Conservation (phyloP, 768 basidiomycete species). For the Pleurotus salmoneostramineus region DNA sequence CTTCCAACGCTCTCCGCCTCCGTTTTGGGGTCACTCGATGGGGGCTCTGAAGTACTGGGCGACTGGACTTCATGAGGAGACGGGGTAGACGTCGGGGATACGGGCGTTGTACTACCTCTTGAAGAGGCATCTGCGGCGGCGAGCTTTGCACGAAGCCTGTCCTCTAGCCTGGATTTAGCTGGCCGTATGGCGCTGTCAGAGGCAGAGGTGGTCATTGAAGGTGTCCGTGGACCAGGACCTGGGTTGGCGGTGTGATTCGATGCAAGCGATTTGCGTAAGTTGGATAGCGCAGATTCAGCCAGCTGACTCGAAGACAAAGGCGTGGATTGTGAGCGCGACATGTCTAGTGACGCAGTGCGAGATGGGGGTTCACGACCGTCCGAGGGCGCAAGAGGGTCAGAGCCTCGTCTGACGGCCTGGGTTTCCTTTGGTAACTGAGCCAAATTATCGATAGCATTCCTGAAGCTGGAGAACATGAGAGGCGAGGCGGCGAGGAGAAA, state of each 20-base stretch:
- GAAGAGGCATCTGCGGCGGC: conserved; percentile 50
- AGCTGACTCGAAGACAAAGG: conserved; percentile 47
- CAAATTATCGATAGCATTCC: conserved; percentile 68
- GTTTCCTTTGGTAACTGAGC: conserved; percentile 37
- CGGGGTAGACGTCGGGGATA: conserved; percentile 28
- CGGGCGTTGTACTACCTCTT: conserved; percentile 33
- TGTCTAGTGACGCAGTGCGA: conserved; percentile 34
- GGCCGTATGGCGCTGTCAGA: conserved; percentile 10
- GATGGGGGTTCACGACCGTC: conserved; percentile 16
- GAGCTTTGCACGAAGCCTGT: conserved; percentile 63
- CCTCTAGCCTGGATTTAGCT: conserved; percentile 66
- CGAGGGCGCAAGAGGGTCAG: conserved; percentile 19
- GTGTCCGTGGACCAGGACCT: conserved; percentile 13
- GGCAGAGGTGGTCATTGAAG: conserved; percentile 13
- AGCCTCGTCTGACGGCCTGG: conserved; percentile 22
- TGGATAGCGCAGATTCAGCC: conserved; percentile 57
- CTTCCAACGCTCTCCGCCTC: not conserved
- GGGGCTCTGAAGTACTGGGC: not conserved
- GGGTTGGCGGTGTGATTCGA: conserved; percentile 41
- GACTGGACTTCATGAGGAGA: not conserved
- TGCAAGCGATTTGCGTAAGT: conserved; percentile 60
- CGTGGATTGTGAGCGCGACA: conserved; percentile 19
- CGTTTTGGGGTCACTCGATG: not conserved
- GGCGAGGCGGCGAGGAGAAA: not conserved
- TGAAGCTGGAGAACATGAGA: conserved; percentile 72